Conservation (phyloP, 2,329 filamentous ascomycete species). For the Ascosphaera apis region DNA sequence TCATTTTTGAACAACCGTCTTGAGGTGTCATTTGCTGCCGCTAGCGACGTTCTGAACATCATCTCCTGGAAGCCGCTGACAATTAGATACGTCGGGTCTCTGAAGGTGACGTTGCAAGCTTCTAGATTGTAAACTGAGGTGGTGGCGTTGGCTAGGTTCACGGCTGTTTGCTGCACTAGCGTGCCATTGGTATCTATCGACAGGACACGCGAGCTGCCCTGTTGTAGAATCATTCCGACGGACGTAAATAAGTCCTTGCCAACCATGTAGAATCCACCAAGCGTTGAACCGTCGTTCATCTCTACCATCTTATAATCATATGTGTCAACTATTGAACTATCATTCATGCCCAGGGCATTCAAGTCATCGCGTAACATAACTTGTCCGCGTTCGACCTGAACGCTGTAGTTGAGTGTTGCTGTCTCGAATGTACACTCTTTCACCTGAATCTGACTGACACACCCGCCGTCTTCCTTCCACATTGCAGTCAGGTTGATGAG, state of each 20-base stretch:
- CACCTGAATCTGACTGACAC: neutral
- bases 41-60: slow-evolving; percentile 1
- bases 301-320: neutral
- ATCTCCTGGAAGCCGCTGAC: neutral
- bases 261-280: neutral
- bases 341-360: neutral
- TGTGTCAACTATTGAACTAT: neutral
- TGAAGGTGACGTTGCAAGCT: neutral
- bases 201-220: neutral
- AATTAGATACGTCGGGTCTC: neutral
- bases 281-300: neutral
- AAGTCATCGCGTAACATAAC: neutral
- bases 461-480: neutral
- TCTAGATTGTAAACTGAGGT: neutral
- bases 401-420: neutral
- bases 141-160: neutral
- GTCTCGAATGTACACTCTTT: neutral
- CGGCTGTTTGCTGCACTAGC: slow-evolving; percentile 2
- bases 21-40: neutral
- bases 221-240: neutral
- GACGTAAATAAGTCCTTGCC: neutral
- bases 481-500: neutral
- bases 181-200: neutral
- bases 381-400: neutral
- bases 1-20: neutral